These are phyloP conservation scores for Phytophthora brassicae DNA, from an alignment of 352 stramenopile species.

Conservation along the genomic window DNA sequence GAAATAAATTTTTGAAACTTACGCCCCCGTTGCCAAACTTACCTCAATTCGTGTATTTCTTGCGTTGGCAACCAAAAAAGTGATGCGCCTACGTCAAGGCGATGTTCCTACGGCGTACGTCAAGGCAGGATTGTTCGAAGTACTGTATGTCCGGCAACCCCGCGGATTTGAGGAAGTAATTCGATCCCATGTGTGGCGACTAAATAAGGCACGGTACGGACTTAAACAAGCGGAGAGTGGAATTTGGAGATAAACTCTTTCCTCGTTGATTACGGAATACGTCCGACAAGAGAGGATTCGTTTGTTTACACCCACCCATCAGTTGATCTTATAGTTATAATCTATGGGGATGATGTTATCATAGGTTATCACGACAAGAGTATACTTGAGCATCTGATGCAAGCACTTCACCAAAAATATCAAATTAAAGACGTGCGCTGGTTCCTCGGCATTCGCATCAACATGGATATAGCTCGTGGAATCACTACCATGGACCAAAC, in stretches of 20 bases:
- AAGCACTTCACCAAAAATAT: not conserved
- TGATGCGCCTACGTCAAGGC: conserved; percentile 9
- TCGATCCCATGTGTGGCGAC: conserved; percentile 1
- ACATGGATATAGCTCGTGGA: not conserved
- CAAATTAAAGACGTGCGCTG: not conserved
- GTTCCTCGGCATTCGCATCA: conserved; percentile 1
- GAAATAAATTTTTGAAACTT: conserved; percentile 18
- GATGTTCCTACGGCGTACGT: conserved; percentile 14
- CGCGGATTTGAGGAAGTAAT: conserved; percentile 13
- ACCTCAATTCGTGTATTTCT: conserved; percentile 23
- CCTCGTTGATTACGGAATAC: not conserved
- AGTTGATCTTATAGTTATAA: not conserved
- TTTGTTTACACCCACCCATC: conserved; percentile 7
- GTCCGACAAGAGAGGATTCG: not conserved
- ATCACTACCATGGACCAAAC: not conserved
- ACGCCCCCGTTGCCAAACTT: conserved; percentile 8
- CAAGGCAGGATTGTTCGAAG: conserved; percentile 5
- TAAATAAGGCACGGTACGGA: conserved; percentile 16
- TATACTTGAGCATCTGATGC: not conserved
- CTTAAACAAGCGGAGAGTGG: conserved; percentile 21
- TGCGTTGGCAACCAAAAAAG: not conserved
- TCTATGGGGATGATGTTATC: conserved; percentile 14
- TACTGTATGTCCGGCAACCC: conserved; percentile 10
- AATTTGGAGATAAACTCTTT: conserved; percentile 2
- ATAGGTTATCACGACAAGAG: conserved; percentile 13